Evolutionary conservation across 768 basidiomycete species (phyloP).

Genomic region (Leccinum uliginosum): DNA sequence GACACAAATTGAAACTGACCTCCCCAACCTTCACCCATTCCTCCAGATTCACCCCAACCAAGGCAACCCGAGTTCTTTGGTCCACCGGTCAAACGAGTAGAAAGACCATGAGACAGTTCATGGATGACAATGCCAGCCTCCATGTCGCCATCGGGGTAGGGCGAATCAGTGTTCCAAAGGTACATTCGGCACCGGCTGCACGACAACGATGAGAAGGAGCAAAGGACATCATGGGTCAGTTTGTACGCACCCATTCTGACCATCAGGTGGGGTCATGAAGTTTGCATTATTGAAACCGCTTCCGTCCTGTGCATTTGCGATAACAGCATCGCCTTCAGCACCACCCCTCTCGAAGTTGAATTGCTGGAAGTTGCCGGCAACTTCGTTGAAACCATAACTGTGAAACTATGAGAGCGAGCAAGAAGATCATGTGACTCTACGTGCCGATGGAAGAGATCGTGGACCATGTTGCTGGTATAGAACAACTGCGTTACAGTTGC

Average conservation of each 20-base stretch:
- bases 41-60: constrained; percentile 93
- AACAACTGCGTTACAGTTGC: constrained; percentile 84
- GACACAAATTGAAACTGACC: constrained; percentile 32
- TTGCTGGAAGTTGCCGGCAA: constrained; percentile 94
- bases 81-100: constrained; percentile 92
- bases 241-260: constrained; percentile 59
- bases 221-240: neutral
- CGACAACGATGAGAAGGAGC: neutral
- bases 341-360: constrained; percentile 95
- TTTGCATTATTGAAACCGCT: constrained; percentile 91
- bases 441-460: constrained; percentile 76
- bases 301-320: constrained; percentile 94
- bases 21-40: constrained; percentile 99
- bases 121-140: constrained; percentile 98
- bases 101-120: constrained; percentile 83
- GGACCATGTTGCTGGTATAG: constrained; percentile 78
- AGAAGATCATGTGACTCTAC: neutral
- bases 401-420: constrained; percentile 11
- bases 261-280: constrained; percentile 84
- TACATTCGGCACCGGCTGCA: constrained; percentile 85
- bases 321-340: constrained; percentile 81
- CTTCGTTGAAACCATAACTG: constrained; percentile 90
- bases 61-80: constrained; percentile 90
- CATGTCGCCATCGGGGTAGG: constrained; percentile 91
- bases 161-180: constrained; percentile 86